Evolutionary conservation across 192 early-diverging fungal genomes (phyloP).

Genomic region (Funneliformis geosporum): DNA sequence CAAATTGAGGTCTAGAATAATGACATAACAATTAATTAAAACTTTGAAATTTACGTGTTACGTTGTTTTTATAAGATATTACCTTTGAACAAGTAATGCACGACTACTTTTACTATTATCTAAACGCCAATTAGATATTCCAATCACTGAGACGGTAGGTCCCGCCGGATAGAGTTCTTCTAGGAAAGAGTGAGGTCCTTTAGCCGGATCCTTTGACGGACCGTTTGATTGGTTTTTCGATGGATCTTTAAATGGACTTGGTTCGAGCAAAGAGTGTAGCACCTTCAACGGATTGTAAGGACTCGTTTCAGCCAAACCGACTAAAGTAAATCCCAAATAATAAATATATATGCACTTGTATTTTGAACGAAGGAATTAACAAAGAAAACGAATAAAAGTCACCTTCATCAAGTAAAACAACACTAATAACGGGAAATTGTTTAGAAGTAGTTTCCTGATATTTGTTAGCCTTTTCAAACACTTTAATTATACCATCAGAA

Average conservation of each 20-base stretch:
- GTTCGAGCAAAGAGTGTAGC: neutral
- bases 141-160: constrained; percentile 10
- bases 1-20: neutral
- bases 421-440: constrained; percentile 18
- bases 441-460: constrained; percentile 21
- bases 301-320: constrained; percentile 34
- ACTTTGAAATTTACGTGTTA: no score
- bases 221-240: no score
- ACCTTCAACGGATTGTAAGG: neutral
- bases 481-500: constrained; percentile 32
- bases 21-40: neutral
- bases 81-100: constrained; percentile 22
- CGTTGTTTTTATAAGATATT: neutral
- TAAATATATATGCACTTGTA: no score
- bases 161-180: neutral
- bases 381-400: neutral
- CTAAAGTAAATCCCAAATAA: neutral
- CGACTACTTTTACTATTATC: constrained; percentile 33
- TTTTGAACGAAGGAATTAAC: no score
- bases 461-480: constrained; percentile 23
- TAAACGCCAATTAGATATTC: constrained; percentile 34
- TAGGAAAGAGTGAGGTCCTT: neutral
- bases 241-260: no score
- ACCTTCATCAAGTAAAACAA: constrained; percentile 31
- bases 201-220: no score